Evolutionary conservation across 2,329 filamentous ascomycete species (phyloP).

Genomic region (Pseudocercospora macadamiae): DNA sequence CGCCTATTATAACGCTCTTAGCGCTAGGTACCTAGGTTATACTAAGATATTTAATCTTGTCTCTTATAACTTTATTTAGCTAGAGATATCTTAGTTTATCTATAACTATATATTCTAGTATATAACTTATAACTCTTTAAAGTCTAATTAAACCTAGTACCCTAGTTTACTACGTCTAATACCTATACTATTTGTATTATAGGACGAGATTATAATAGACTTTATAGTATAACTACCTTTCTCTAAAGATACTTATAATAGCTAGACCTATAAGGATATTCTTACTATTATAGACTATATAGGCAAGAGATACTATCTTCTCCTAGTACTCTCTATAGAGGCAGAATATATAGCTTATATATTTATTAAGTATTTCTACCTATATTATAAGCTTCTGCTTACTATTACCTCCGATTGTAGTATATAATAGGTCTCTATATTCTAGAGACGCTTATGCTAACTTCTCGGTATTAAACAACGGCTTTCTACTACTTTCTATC

Average conservation of each 20-base stretch:
- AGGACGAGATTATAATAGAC: too few relatives aligned
- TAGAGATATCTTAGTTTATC: neutral
- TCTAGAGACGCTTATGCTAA: slow-evolving; percentile 2
- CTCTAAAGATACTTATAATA: neutral
- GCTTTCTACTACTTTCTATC: neutral
- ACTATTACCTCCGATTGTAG: neutral
- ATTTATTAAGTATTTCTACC: too few relatives aligned
- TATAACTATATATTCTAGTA: neutral
- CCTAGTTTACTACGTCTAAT: too few relatives aligned
- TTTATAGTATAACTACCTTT: neutral
- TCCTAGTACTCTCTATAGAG: too few relatives aligned
- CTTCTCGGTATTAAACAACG: neutral
- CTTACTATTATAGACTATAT: neutral
- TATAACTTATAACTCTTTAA: neutral
- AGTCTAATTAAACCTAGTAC: too few relatives aligned
- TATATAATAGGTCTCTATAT: neutral
- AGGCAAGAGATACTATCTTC: too few relatives aligned
- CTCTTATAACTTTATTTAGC: too few relatives aligned
- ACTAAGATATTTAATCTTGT: neutral
- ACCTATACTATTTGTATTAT: too few relatives aligned
- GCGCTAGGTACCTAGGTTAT: too few relatives aligned
- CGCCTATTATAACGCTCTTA: too few relatives aligned
- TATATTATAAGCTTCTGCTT: too few relatives aligned
- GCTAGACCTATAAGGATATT: neutral
- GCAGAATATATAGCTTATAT: too few relatives aligned